Percentiles rank a stretch among this genome's conserved stretches.
These are phyloP conservation scores for Penicillium italicum DNA, from an alignment of 2,329 filamentous ascomycete genomes.

Conservation along the genomic window DNA sequence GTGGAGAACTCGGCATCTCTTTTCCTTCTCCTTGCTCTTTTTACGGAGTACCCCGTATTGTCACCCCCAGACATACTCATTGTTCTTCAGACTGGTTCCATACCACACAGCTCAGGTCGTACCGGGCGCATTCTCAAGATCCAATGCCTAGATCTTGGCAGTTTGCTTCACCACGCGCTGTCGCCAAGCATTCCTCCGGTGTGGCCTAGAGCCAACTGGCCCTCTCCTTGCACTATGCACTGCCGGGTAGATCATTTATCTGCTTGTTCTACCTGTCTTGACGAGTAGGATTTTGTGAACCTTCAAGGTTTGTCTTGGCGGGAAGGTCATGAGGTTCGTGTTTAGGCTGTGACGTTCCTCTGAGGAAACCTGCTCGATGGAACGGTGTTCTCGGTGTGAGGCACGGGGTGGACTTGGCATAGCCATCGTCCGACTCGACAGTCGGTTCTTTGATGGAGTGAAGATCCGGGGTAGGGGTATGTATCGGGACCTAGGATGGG, in stretches of 20 bases:
- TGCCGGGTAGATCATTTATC: conserved; percentile 9
- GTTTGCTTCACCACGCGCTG: conserved; percentile 2
- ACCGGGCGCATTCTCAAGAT: conserved; percentile 10
- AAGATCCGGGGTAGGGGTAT: background rate
- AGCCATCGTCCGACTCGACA: background rate
- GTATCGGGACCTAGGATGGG: background rate
- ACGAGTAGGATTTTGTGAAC: background rate
- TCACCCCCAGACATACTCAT: background rate
- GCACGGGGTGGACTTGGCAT: conserved; percentile 4
- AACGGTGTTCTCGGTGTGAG: background rate
- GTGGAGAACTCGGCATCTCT: background rate
- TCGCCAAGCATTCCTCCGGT: conserved; percentile 10
- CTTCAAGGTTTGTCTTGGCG: background rate
- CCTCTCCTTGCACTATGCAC: background rate
- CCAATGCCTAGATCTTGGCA: conserved; percentile 10
- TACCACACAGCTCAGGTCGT: background rate
- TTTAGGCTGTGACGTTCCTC: background rate
- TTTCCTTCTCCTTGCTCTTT: background rate
- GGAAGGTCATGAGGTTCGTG: background rate
- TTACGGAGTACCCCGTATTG: conserved; percentile 6
- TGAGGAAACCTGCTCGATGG: background rate
- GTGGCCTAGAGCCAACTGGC: background rate
- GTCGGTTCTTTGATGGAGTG: background rate
- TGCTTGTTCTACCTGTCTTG: conserved; percentile 1
- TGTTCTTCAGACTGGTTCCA: background rate